Percentiles rank a stretch among this genome's conserved stretches.
Conservation (phyloP, 768 basidiomycete species). For the Rhodotorula kratochvilovae region DNA sequence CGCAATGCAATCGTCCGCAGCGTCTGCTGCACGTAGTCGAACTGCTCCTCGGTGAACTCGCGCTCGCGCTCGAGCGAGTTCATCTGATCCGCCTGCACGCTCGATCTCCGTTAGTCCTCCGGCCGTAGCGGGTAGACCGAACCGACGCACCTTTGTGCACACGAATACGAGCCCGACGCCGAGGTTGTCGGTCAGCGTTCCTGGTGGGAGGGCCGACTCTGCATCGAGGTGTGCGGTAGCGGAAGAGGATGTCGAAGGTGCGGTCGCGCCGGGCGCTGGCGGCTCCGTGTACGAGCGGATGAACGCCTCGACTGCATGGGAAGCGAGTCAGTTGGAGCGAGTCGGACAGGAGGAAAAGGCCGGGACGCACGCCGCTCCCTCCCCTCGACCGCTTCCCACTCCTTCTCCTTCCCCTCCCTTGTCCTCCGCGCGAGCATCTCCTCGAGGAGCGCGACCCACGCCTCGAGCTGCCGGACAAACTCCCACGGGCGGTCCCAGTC, state of each 20-base stretch:
- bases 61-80: slow-evolving; percentile 39
- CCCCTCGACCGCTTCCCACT: slow-evolving; percentile 53
- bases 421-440: slow-evolving; percentile 54
- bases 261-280: not conserved
- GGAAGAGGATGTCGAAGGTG: not conserved
- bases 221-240: slow-evolving; percentile 5
- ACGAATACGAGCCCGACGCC: slow-evolving; percentile 84
- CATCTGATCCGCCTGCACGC: slow-evolving; percentile 39
- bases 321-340: not conserved
- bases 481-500: slow-evolving; percentile 96
- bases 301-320: slow-evolving; percentile 24
- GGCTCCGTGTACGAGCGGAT: slow-evolving; percentile 38
- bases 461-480: slow-evolving; percentile 76
- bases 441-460: slow-evolving; percentile 83
- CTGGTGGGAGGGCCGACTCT: slow-evolving; percentile 69
- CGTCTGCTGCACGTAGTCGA: slow-evolving; percentile 93
- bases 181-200: slow-evolving; percentile 78
- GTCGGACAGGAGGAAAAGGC: not conserved
- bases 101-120: no score
- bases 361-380: slow-evolving; percentile 68
- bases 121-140: no score
- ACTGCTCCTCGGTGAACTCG: slow-evolving; percentile 70
- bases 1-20: slow-evolving; percentile 85
- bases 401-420: slow-evolving; percentile 4
- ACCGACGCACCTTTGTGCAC: slow-evolving; percentile 68